phyloP scores from a whole-genome alignment of 2,329 filamentous ascomycete species.

The Penicillium freii region DNA sequence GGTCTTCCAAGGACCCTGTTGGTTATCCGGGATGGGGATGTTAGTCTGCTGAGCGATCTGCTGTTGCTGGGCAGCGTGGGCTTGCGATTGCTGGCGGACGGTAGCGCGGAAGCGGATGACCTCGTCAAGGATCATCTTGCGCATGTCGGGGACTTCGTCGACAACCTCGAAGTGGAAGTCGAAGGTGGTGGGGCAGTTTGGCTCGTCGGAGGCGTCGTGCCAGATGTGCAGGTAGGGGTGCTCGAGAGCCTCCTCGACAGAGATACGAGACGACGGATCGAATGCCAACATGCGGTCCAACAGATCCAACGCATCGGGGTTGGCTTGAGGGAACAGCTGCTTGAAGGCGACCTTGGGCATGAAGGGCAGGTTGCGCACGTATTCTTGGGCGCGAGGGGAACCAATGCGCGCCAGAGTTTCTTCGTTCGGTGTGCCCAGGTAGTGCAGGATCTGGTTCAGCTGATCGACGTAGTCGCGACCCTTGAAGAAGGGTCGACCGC shows the following conservation, averaged over 20 bases:
- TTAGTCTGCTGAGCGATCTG: conserved; percentile 46
- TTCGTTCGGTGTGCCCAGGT: conserved; percentile 93
- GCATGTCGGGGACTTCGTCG: conserved; percentile 92
- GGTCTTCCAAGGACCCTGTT: conserved; percentile 54
- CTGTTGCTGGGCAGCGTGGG: conserved; percentile 41
- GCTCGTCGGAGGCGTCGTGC: conserved; percentile 97
- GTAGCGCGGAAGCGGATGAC: conserved; percentile 76
- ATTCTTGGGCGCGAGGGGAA: conserved; percentile 93
- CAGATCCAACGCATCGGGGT: conserved; percentile 91
- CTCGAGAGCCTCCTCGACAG: conserved; percentile 90
- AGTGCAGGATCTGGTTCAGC: conserved; percentile 98
- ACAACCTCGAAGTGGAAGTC: conserved; percentile 99
- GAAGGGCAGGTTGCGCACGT: conserved; percentile 91
- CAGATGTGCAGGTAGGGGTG: conserved; percentile 96
- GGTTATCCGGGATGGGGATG: conserved; percentile 63
- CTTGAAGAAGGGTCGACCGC: conserved; percentile 98
- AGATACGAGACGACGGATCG: conserved; percentile 88
- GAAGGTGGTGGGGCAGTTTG: conserved; percentile 87
- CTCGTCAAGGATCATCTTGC: conserved; percentile 95
- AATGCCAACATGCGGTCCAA: conserved; percentile 97
- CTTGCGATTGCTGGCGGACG: conserved; percentile 53
- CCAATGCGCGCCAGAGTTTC: conserved; percentile 92
- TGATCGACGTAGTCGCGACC: conserved; percentile 99
- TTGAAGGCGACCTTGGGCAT: conserved; percentile 94
- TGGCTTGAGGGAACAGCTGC: conserved; percentile 85